Base-by-base conservation (phyloP, 371 early-diverging fungal genomes). In the Lichtheimia ramosa region DNA sequence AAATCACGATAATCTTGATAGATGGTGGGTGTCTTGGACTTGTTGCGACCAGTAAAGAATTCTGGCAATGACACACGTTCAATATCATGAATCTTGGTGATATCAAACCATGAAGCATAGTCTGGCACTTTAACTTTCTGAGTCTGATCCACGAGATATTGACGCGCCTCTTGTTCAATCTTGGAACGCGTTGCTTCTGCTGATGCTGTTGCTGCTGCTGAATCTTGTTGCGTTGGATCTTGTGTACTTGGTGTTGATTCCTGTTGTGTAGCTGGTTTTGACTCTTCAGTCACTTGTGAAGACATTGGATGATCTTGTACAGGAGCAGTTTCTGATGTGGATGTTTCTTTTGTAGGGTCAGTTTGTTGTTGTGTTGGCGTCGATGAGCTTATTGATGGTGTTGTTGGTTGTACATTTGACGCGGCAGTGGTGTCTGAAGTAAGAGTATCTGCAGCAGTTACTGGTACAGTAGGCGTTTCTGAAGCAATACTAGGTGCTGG, bases 1-100 rank as follows among this genome's bases (percentile, higher is more conserved):
- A 97, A 98, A 74, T 97, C 94, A 51, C 99, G 89, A 70, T 96
- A 97, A 73, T 97, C 97, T 74, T 90, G 89, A 80, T 97, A 97
- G 42, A 95, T 85, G 2, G 84, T 73, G 0, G 96, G 93, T 27
- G 96, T 96, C 68, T 98, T 98, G 56, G 91, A 91, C 63, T 86
- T 84, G 81, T 95, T 96, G 62, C 85, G 86, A 58, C 83, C 83
- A 66, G 92, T 94, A 77, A 98, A 97, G 73, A 99, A 99, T 76
- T 98, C 98, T 25, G 97, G 98, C 59, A 98, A 79, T 3, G 93
- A 86, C 41, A 89, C 88, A 64, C 87, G 83, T 73, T 99, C 99
- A 62, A 95, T 93, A 54, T 93, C 92, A 68, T 98, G 90, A 48
- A 98, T 90, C 7, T 65, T 69, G n/a, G 79, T 63, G 63, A 95